Percentiles rank a stretch among this genome's conserved stretches.
These are phyloP conservation scores for Penicillium palitans DNA, from an alignment of 2,329 filamentous ascomycete genomes.

Conservation along the genomic window DNA sequence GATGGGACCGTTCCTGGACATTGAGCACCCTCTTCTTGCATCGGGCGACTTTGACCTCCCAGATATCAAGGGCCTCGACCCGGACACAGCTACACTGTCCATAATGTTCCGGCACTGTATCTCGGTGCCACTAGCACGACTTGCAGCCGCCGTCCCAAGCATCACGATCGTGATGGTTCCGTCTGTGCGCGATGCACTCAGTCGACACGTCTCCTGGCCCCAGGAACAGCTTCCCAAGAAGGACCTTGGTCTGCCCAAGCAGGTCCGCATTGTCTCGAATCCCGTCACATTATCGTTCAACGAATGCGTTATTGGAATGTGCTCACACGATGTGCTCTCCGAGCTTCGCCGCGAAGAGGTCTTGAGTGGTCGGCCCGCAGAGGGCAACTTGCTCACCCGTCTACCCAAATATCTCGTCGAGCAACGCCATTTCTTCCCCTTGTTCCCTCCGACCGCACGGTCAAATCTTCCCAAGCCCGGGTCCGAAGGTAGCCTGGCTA, in stretches of 20 bases:
- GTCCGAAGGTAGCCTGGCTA: conserved; percentile 59
- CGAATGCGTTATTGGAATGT: conserved; percentile 78
- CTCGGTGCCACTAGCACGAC: conserved; percentile 68
- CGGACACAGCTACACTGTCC: conserved; percentile 75
- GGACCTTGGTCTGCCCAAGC: conserved; percentile 76
- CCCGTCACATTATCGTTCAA: conserved; percentile 88
- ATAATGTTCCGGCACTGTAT: conserved; percentile 83
- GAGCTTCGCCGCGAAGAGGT: conserved; percentile 78
- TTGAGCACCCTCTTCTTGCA: conserved; percentile 85
- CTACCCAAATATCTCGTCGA: conserved; percentile 77
- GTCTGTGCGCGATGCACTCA: conserved; percentile 77
- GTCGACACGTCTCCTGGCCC: conserved; percentile 84
- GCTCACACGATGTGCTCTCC: conserved; percentile 78
- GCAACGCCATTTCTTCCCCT: conserved; percentile 85
- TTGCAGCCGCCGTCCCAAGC: conserved; percentile 69
- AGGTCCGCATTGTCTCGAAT: conserved; percentile 77
- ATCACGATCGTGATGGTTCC: conserved; percentile 82
- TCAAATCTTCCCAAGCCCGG: conserved; percentile 66
- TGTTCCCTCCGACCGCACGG: conserved; percentile 78
- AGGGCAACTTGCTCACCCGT: conserved; percentile 67
- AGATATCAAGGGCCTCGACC: conserved; percentile 65
- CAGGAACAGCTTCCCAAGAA: conserved; percentile 69
- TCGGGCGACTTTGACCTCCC: conserved; percentile 76
- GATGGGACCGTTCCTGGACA: conserved; percentile 83
- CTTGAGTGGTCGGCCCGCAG: conserved; percentile 54